Percentiles rank a stretch among this genome's conserved stretches.
Evolutionary conservation across 805 yeast genomes (phyloP).

Genomic region (Myxozyma udenii): DNA sequence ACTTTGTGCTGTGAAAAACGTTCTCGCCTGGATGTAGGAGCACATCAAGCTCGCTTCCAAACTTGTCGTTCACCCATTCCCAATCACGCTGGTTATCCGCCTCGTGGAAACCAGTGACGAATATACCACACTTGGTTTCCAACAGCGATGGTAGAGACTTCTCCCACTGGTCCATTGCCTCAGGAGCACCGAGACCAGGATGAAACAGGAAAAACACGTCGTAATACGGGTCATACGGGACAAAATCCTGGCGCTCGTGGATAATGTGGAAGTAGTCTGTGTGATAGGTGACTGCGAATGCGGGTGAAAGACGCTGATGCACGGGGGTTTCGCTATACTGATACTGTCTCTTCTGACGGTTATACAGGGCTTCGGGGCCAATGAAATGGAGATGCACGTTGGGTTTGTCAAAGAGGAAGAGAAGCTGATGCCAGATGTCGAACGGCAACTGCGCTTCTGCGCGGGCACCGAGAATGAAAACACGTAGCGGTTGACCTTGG

Average conservation of each 20-base stretch:
- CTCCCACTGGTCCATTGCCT: constrained; percentile 74
- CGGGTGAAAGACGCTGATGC: constrained; percentile 53
- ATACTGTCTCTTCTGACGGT: constrained; percentile 64
- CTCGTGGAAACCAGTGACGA: constrained; percentile 84
- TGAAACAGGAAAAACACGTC: constrained; percentile 93
- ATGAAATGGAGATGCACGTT: constrained; percentile 84
- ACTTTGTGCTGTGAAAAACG: constrained; percentile 78
- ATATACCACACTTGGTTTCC: constrained; percentile 90
- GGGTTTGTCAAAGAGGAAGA: constrained; percentile 77
- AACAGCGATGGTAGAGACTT: constrained; percentile 80
- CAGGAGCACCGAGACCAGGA: constrained; percentile 87
- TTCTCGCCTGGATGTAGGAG: constrained; percentile 72
- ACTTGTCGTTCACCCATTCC: constrained; percentile 63
- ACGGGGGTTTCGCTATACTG: constrained; percentile 49
- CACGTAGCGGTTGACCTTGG: constrained; percentile 83
- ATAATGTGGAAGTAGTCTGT: constrained; percentile 88
- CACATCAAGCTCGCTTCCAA: constrained; percentile 73
- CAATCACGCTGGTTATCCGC: constrained; percentile 68
- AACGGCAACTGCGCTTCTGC: constrained; percentile 92
- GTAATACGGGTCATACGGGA: constrained; percentile 96
- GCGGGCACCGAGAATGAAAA: constrained; percentile 86
- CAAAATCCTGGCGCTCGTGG: constrained; percentile 89
- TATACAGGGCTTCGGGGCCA: constrained; percentile 88
- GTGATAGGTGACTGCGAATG: constrained; percentile 72
- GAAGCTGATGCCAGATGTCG: constrained; percentile 92